Base-by-base conservation (phyloP, 2,329 filamentous ascomycete species). In the Trichoderma polysporum region DNA sequence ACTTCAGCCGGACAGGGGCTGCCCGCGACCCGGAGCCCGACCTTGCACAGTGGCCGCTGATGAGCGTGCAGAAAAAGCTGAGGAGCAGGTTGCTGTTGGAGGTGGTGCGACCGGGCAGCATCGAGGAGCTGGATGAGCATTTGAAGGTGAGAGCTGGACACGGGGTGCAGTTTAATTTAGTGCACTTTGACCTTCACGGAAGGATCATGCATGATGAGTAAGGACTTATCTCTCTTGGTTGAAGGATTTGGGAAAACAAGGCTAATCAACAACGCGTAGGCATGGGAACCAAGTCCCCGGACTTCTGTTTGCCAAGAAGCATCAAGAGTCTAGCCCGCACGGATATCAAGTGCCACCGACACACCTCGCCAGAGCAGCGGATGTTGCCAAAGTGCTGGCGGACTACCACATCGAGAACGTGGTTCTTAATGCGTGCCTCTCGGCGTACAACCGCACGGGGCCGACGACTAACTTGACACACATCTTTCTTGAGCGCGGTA, bases 151-250 rank as follows among this genome's bases (percentile, higher is more conserved):
- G 74, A 54, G 65, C 65, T 17, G 49, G 60, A 29, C 71, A 74
- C 27, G 72, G 71, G 3, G 59, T 74, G 39, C 57, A 68, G 17
- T 75, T 75, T 31, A 70, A 75, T 52, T 47, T 75, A 39, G 71
- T 75, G 13, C 74, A 75, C 41, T 75, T 75, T 56, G 74, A 75
- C 67, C 66, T 75, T 13, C 74, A 75, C 45, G 74, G 74, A 25
- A 70, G 70, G 22, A 70, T 75, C 19, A 69, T 70, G 67, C 62
- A 66, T 8, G 73, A 75, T 50, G 69, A 71, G 73, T 73, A 61
- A 68, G 73, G 6, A 12, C 15, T 39, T 31, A 22, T 31, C 49
- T 19, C n/a, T 22, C 22, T 41, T n/a, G n/a, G 9, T 35, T 58
- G 25, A 35, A 15, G 13, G 25, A 41, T 56, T 68, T n/a, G n/a